These are phyloP conservation scores for Volutella citrinella DNA, from an alignment of 2,329 filamentous ascomycete species.

Conservation along the genomic window DNA sequence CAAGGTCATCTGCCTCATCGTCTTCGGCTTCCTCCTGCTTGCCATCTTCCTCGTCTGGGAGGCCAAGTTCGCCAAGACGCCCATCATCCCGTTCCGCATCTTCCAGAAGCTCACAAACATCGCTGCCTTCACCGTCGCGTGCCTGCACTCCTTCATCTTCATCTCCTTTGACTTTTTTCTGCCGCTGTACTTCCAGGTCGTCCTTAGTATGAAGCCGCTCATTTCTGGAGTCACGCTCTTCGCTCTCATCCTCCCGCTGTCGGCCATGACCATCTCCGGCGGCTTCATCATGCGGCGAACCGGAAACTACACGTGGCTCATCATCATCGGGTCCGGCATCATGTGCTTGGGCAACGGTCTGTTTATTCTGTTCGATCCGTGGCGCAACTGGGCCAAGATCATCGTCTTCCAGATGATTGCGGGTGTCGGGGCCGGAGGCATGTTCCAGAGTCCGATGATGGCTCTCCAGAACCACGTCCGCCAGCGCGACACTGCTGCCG, in stretches of 20 bases:
- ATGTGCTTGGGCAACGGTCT: constrained; percentile 64
- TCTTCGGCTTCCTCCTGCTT: constrained; percentile 66
- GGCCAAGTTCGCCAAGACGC: constrained; percentile 68
- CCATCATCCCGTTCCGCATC: constrained; percentile 71
- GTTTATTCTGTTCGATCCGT: constrained; percentile 56
- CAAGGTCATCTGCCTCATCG: constrained; percentile 71
- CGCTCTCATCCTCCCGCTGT: constrained; percentile 66
- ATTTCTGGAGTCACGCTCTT: constrained; percentile 72
- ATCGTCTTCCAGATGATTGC: constrained; percentile 60
- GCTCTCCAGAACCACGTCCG: constrained; percentile 64
- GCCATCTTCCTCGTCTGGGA: constrained; percentile 70
- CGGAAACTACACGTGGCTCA: constrained; percentile 59
- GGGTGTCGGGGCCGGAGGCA: constrained; percentile 62
- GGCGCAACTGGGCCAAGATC: constrained; percentile 50
- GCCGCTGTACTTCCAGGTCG: constrained; percentile 79
- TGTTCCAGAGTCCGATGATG: constrained; percentile 69
- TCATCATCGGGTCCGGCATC: constrained; percentile 55
- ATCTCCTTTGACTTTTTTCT: constrained; percentile 76
- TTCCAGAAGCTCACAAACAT: constrained; percentile 66
- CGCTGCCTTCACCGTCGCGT: constrained; percentile 62
- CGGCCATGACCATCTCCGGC: constrained; percentile 54
- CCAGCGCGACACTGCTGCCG: constrained; percentile 60
- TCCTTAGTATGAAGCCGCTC: constrained; percentile 65
- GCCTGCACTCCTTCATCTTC: constrained; percentile 73
- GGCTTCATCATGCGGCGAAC: constrained; percentile 59